Conservation (phyloP, 1,284 basidiomycete species). For the Ceratobasidium sp. region DNA sequence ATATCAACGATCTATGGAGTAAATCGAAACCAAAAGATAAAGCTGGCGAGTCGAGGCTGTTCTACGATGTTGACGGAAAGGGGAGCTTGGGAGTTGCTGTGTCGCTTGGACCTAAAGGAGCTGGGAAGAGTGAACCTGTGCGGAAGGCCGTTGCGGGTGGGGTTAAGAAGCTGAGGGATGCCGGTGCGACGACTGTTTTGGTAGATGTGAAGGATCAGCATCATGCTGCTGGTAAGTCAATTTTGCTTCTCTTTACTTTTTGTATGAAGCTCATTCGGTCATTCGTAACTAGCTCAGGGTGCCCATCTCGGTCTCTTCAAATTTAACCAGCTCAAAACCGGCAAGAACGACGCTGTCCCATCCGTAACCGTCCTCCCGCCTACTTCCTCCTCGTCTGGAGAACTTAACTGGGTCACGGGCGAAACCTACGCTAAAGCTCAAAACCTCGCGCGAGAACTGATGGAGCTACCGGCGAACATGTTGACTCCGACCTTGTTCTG, state of each 20-base stretch:
- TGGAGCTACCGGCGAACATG: conserved; percentile 86
- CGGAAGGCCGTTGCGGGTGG: conserved; percentile 73
- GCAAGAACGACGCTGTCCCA: conserved; percentile 50
- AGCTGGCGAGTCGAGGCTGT: conserved; percentile 70
- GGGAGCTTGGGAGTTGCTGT: conserved; percentile 65
- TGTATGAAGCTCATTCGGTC: conserved; percentile 4
- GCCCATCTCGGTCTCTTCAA: conserved; percentile 77
- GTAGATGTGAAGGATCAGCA: conserved; percentile 64
- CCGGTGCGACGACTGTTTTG: conserved; percentile 66
- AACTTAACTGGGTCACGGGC: conserved; percentile 70
- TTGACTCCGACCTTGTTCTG: conserved; percentile 82
- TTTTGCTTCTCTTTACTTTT: background rate
- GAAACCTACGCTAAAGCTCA: conserved; percentile 80
- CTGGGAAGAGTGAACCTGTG: conserved; percentile 66
- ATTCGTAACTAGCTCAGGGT: conserved; percentile 67
- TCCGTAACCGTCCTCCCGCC: conserved; percentile 18
- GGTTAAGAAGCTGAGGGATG: conserved; percentile 57
- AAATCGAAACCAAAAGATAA: conserved; percentile 61
- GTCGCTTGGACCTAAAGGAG: conserved; percentile 65
- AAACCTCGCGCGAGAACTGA: conserved; percentile 86
- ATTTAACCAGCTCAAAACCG: conserved; percentile 76
- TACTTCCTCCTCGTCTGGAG: background rate
- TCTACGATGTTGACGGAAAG: conserved; percentile 58
- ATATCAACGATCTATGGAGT: conserved; percentile 60
- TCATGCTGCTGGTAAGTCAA: conserved; percentile 71